These are phyloP conservation scores for Podila epigama DNA, from an alignment of 192 early-diverging fungal species.

Conservation along the genomic window DNA sequence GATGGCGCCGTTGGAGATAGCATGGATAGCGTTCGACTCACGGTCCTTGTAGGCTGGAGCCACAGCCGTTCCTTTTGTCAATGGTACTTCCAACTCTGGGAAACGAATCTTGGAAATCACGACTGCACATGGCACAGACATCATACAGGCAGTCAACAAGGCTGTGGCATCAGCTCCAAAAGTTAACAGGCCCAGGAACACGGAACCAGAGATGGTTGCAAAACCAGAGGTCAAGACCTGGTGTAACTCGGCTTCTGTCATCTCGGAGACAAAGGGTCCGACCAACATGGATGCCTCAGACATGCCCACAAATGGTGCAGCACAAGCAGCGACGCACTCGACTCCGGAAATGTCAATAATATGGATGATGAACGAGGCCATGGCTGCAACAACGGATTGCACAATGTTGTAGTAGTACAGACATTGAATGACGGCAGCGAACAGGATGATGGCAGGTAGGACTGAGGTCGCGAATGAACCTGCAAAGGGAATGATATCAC, in stretches of 20 bases:
- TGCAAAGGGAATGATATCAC: constrained; percentile 20
- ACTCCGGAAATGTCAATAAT: constrained; percentile 78
- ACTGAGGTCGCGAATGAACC: constrained; percentile 69
- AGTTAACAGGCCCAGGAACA: constrained; percentile 72
- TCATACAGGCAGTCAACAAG: constrained; percentile 82
- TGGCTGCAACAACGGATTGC: constrained; percentile 77
- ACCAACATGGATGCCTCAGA: constrained; percentile 80
- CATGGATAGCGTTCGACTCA: constrained; percentile 78
- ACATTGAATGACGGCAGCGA: constrained; percentile 80
- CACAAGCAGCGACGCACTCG: constrained; percentile 83
- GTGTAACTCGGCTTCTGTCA: constrained; percentile 86
- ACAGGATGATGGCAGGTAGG: constrained; percentile 85
- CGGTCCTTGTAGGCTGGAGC: constrained; percentile 64
- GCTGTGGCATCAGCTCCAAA: constrained; percentile 67
- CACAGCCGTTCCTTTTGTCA: constrained; percentile 70
- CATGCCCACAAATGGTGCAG: constrained; percentile 85
- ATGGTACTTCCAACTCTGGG: constrained; percentile 79
- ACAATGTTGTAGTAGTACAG: constrained; percentile 82
- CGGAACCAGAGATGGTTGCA: constrained; percentile 86
- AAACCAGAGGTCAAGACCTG: constrained; percentile 87
- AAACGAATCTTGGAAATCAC: constrained; percentile 83
- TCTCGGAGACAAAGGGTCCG: constrained; percentile 76
- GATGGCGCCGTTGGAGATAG: constrained; percentile 81
- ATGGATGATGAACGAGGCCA: constrained; percentile 66
- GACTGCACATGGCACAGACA: constrained; percentile 86